A percentile compares a stretch with the other conserved stretches of the same genome.
Conservation (phyloP, 129 eudicot species). For the Helianthus annuus region HanXRQr2.0-SUNRISE NC_035444.2:144742601-144743100, state of each 20-base stretch:
- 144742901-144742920: background rate
- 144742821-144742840: too few species aligned
- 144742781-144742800: too few species aligned
- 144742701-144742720: too few species aligned
- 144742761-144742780: too few species aligned
- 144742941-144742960: background rate
- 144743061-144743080: background rate
- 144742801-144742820: too few species aligned
- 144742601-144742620: too few species aligned
- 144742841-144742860: background rate
- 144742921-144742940: background rate
- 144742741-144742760: too few species aligned
- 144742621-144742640: too few species aligned
- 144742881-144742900: background rate
- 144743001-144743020: background rate
- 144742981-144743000: background rate
- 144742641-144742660: too few species aligned
- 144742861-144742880: background rate
- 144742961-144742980: background rate
- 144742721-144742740: too few species aligned
- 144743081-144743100: slow-evolving; percentile 9
- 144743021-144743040: slow-evolving; percentile 13
- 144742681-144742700: too few species aligned
- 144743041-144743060: slow-evolving; percentile 1
- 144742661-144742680: too few species aligned